Evolutionary conservation across 2,329 filamentous ascomycete species (phyloP).

Genomic region (Hymenoscyphus salicellus): DNA sequence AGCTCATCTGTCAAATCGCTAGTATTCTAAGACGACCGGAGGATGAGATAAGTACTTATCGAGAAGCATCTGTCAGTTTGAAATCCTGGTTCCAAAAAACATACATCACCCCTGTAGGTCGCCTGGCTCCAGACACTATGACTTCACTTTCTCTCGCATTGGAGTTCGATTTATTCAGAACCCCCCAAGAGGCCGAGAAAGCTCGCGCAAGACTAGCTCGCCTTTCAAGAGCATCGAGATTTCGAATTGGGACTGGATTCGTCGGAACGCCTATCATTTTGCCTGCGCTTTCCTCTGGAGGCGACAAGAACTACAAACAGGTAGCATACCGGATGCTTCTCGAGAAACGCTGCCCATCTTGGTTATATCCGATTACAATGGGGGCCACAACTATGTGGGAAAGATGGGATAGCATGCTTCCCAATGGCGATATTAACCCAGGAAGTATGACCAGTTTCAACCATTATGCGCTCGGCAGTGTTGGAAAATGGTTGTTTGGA

Average conservation of each 20-base stretch:
- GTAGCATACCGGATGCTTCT: constrained; percentile 40
- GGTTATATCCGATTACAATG: constrained; percentile 32
- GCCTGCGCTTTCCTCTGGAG: constrained; percentile 16
- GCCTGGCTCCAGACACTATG: constrained; percentile 31
- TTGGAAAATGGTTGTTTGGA: constrained; percentile 26
- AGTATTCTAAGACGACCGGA: constrained; percentile 29
- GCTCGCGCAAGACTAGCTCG: constrained; percentile 24
- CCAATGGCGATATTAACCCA: constrained; percentile 28
- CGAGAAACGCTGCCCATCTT: constrained; percentile 36
- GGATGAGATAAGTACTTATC: constrained; percentile 30
- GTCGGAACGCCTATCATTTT: constrained; percentile 32
- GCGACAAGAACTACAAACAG: constrained; percentile 17
- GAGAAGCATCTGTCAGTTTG: constrained; percentile 22
- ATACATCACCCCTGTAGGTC: constrained; percentile 29
- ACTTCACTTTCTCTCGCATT: constrained; percentile 32
- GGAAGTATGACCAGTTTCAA: constrained; percentile 32
- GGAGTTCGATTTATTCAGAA: constrained; percentile 25
- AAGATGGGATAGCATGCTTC: constrained; percentile 32
- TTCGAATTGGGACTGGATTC: constrained; percentile 34
- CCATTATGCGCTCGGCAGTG: constrained; percentile 30
- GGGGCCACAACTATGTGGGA: constrained; percentile 33
- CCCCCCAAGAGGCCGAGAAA: neutral
- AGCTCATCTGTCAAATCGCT: constrained; percentile 39
- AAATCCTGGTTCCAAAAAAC: constrained; percentile 30
- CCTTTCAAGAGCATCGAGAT: constrained; percentile 22